Base-by-base conservation (phyloP, 192 early-diverging fungal genomes). In the Radiomyces spectabilis region DNA sequence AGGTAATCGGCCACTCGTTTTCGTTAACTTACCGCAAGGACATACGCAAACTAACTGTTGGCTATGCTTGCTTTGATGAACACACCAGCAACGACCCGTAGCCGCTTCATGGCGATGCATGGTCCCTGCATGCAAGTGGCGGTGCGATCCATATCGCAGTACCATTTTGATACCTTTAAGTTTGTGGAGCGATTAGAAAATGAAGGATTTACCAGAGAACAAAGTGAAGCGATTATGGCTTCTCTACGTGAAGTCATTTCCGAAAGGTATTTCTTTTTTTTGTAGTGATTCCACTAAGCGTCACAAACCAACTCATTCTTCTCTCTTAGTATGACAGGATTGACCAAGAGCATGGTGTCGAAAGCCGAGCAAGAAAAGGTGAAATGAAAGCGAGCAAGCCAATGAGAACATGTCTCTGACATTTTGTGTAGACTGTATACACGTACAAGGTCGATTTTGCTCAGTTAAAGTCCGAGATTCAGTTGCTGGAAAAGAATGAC, bases 381-480 rank as follows among this genome's bases (percentile, higher is more conserved):
- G 71, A 29, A 45, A 27, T n/a, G 9, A 44, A 6, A 18, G 21
- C 10, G 42, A 44, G 9, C n/a, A 44, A 44, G 5, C 9, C 42
- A 12, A 15, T 44, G 1, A 12, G 9, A 0, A 44, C 18, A 18
- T 48, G 0, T 48, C 13, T 48, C 5, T 48, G 30, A n/a, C n/a
- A n/a, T n/a, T 31, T 9, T 27, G 5, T 29, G 13, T 53, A 85
- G 81, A 79, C 83, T 1, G 71, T 91, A 12, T 91, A 93, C 62
- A 86, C 85, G 57, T 88, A 88, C 61, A 91, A 87, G 63, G 88
- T 91, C 19, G 92, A 94, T 57, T 92, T 97, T 46, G 84, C 87
- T 12, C 87, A 89, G 26, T 77, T 97, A 13, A 87, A 88, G 50
- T 83, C 85, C 1, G 94, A 94, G 63, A 76, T 97, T 5, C 86